Base-by-base conservation (phyloP, 352 stramenopile genomes). In the Globisporangium nagaii region DNA sequence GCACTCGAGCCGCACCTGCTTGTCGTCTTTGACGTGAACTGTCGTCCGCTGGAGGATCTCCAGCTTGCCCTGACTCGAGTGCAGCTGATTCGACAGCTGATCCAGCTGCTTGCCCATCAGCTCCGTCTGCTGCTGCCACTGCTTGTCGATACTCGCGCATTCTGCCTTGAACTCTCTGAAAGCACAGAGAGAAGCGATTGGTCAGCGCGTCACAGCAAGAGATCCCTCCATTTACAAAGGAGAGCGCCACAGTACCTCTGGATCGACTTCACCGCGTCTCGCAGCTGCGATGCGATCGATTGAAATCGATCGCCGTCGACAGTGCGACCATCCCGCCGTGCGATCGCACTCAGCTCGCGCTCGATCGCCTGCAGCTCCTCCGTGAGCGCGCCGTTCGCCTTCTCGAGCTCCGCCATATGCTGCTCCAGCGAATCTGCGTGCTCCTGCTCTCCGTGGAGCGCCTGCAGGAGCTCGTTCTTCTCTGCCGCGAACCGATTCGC, bases 111-210 rank as follows among this genome's bases (percentile, higher is more conserved):
- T 63, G 13, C 39, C 59, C 65, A 80, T 59, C n/a, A 48, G 3
- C 1, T 63, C 69, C 3, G 48, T 32, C 52, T 88, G 65, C 22
- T 87, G 63, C 39, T 84, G 70, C 72, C 66, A 85, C 12, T 67
- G 62, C 6, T 58, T 62, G 34, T 78, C 53, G 37, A 90, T 36
- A 8, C 35, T 46, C 25, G 56, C 56, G 10, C 56, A 43, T 20
- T 86, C 65, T 2, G 57, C 46, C 43, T 86, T 75, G 20, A 86
- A 84, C 1, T 80, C 65, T 8, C 65, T 82, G 50, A 25, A 20
- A 1, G 22, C 37, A n/a, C n/a, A n/a, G n/a, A n/a, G n/a, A n/a
- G n/a, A n/a, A n/a, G n/a, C n/a, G n/a, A n/a, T n/a, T n/a, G n/a
- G n/a, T n/a, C n/a, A n/a, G n/a, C n/a, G n/a, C n/a, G n/a, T n/a